Evolutionary conservation across 1,284 basidiomycete genomes (phyloP).

Genomic region (Cutaneotrichosporon cavernicola): DNA sequence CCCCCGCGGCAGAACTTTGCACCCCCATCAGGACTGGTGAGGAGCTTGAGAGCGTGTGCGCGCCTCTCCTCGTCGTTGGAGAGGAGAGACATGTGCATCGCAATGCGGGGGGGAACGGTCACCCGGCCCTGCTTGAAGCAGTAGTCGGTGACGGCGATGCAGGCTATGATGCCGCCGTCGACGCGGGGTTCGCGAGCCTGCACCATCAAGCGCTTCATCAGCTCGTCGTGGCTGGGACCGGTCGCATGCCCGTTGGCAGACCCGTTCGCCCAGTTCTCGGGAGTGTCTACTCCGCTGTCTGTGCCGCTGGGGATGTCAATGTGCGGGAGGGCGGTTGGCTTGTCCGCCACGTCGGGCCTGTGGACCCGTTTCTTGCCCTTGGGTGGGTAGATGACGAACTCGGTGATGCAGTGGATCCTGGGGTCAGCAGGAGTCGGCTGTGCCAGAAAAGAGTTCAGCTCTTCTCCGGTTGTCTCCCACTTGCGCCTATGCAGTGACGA

Average conservation of each 20-base stretch:
- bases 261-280: conserved; percentile 11
- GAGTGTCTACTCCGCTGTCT: conserved; percentile 16
- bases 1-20: conserved; percentile 41
- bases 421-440: conserved; percentile 7
- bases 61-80: conserved; percentile 27
- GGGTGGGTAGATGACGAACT: conserved; percentile 63
- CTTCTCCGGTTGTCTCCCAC: not conserved
- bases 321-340: conserved; percentile 17
- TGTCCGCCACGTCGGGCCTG: conserved; percentile 15
- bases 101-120: conserved; percentile 65
- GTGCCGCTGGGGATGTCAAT: conserved; percentile 16
- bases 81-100: conserved; percentile 32
- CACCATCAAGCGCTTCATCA: conserved; percentile 13
- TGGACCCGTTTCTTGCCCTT: conserved; percentile 53
- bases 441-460: no score
- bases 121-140: conserved; percentile 74
- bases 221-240: conserved; percentile 13
- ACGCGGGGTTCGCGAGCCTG: conserved; percentile 33
- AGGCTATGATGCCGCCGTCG: conserved; percentile 61
- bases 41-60: conserved; percentile 31
- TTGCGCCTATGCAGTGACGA: not conserved
- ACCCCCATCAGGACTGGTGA: conserved; percentile 41
- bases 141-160: conserved; percentile 65
- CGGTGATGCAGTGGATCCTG: conserved; percentile 64
- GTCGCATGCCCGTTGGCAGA: conserved; percentile 5